Base-by-base conservation (phyloP, 345 rosid genomes). In the Tarenaya hassleriana region DNA sequence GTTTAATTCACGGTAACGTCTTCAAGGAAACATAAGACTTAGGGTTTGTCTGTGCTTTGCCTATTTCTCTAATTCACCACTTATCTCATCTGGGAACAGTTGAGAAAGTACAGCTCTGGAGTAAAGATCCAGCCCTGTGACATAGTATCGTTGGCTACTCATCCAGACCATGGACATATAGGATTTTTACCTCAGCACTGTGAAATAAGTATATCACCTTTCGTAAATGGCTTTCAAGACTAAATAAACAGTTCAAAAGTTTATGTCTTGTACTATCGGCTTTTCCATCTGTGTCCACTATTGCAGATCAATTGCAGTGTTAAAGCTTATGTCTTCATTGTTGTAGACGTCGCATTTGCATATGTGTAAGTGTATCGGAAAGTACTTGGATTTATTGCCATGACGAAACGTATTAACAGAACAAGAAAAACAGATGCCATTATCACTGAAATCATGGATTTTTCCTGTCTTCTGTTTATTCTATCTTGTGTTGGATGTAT, bases 281-380 rank as follows among this genome's bases (percentile, higher is more conserved):
- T 50, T 32, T 16, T 4, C 4, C 12, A 38, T 11, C 51, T 33
- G 41, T 39, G 10, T 33, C 3, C 10, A 8, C 19, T 47, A 40
- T 31, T 20, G 10, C 18, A 21, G 51, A 50, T 61, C 11, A 17
- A 7, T 55, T 20, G 4, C 14, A 1, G 41, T n/a, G 47, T 29
- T 58, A 51, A 58, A 47, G 32, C 50, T 46, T 46, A 27, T 43
- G 33, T 2, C 41, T 64, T 16, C 56, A 32, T n/a, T 50, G 40
- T 71, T 63, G 42, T 84, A 92, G 98, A 88, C 9, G 55, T 66
- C 62, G 75, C 96, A 7, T 83, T 72, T 75, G 81, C 88, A 19
- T 92, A 83, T 78, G 98, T 92, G 31, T n/a, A n/a, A n/a, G n/a
- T n/a, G n/a, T 92, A 70, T 74, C 86, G 96, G 1, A 91, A 92